A percentile compares a stretch with the other conserved stretches of the same genome.
Conservation (phyloP, 345 rosid genomes). For the Raphanus sativus region DNA sequence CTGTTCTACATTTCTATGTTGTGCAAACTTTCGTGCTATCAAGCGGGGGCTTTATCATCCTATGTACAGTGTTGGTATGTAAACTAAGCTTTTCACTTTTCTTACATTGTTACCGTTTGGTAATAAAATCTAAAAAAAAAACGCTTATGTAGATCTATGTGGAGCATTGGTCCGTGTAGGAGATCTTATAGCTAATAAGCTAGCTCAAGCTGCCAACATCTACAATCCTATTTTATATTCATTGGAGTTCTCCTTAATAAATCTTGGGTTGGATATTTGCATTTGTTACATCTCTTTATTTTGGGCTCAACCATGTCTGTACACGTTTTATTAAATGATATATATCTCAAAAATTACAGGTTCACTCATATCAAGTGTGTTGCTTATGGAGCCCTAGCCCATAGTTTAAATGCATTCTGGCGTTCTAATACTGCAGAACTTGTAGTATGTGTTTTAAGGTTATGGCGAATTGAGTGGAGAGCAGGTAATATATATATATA, state of each 20-base stretch:
- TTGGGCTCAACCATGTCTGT: neutral
- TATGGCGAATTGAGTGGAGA: neutral
- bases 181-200: neutral
- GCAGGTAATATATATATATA: neutral
- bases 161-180: neutral
- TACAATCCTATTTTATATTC: no score
- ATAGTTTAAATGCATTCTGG: neutral
- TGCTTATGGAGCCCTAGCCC: neutral
- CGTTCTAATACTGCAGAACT: neutral
- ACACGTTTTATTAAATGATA: no score
- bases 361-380: neutral
- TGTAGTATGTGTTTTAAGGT: neutral
- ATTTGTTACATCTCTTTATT: no score
- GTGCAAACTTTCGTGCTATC: neutral
- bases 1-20: neutral
- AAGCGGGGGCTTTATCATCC: neutral
- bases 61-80: neutral
- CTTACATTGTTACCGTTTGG: neutral
- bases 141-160: neutral
- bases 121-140: no score
- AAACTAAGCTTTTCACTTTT: no score
- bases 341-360: neutral
- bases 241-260: neutral
- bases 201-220: neutral
- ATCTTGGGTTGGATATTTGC: neutral